Evolutionary conservation across 371 early-diverging fungal species (phyloP), one percentile per base, ranked within the genome.

Genomic region (Lichtheimia ornata): DNA sequence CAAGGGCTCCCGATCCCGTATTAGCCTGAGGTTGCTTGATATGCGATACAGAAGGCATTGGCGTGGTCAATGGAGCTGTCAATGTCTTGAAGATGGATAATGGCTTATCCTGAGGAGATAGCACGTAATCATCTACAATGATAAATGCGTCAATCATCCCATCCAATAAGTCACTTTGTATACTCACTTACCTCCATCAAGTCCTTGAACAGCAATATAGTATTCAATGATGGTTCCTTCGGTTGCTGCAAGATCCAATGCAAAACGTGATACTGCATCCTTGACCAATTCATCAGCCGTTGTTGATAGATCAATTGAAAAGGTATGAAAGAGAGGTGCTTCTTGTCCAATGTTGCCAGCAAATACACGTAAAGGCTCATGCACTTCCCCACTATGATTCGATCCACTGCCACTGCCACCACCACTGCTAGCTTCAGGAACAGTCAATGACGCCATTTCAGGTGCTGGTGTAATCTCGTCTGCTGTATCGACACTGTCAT

Each of bases 261-360:
- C 57, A 67, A 85, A 84, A 27, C 75, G 74, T 58, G 71, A 49
- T 0, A 76, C 73, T 0, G 86, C 80, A n/a, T 72, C 64, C 25
- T 76, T 65, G 14, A 83, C 74, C 9, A 84, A 64, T n/a, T 81
- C 86, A 0, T 82, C 80, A 1, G 86, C 79, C 24, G 82, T 73
- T 0, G 84, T 83, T 2, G 68, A 28, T 13, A 67, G 45, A 2
- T 59, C 65, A 17, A 82, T 70, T 3, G 72, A 63, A 30, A 85
- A 80, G 0, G 86, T 75, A 62, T 85, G 83, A 61, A 84, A 85
- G 55, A 81, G 66, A 0, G 84, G 79, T 18, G 51, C 55, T 14
- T 79, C 82, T 59, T 79, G 77, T 12, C 81, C 83, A 24, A 84
- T 83, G 51, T 84, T 85, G 47, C 86, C 86, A 15, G 83, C 83